These are phyloP conservation scores for Crataegus laevigata DNA, from an alignment of 306 rosid genomes.

Conservation along the genomic window DNA sequence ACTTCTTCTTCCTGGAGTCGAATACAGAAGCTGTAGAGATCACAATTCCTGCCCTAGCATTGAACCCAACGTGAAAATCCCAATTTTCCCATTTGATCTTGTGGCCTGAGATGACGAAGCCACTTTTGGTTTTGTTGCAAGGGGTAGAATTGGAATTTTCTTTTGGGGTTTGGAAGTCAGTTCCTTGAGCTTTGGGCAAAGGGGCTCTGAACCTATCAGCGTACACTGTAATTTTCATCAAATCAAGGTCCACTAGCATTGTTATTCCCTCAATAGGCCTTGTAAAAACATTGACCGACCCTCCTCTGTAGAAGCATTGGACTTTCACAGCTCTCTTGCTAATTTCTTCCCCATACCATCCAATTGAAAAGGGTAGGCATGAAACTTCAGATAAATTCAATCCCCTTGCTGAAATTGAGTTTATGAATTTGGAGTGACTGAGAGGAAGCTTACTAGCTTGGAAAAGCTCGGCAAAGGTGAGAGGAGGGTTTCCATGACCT, in stretches of 20 bases:
- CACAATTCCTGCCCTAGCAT: slow-evolving; percentile 65
- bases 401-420: slow-evolving; percentile 48
- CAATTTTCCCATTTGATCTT: slow-evolving; percentile 72
- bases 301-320: slow-evolving; percentile 57
- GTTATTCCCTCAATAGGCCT: slow-evolving; percentile 81
- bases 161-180: slow-evolving; percentile 39
- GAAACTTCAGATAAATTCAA: slow-evolving; percentile 70
- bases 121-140: slow-evolving; percentile 25
- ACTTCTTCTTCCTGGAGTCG: slow-evolving; percentile 36
- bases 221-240: slow-evolving; percentile 51
- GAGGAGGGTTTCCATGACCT: slow-evolving; percentile 77
- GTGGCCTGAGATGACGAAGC: slow-evolving; percentile 40
- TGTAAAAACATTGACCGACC: slow-evolving; percentile 50
- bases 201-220: slow-evolving; percentile 52
- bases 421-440: slow-evolving; percentile 40
- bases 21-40: slow-evolving; percentile 76
- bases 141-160: slow-evolving; percentile 12
- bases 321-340: slow-evolving; percentile 59
- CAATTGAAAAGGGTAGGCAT: slow-evolving; percentile 71
- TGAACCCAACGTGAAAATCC: slow-evolving; percentile 73
- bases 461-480: slow-evolving; percentile 56
- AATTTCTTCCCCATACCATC: slow-evolving; percentile 66
- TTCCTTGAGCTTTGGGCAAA: slow-evolving; percentile 73
- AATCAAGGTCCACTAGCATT: slow-evolving; percentile 55
- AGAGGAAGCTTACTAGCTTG: slow-evolving; percentile 64